phyloP scores from a whole-genome alignment of 163 green algal genomes.

The Scenedesmus sp. region DNA sequence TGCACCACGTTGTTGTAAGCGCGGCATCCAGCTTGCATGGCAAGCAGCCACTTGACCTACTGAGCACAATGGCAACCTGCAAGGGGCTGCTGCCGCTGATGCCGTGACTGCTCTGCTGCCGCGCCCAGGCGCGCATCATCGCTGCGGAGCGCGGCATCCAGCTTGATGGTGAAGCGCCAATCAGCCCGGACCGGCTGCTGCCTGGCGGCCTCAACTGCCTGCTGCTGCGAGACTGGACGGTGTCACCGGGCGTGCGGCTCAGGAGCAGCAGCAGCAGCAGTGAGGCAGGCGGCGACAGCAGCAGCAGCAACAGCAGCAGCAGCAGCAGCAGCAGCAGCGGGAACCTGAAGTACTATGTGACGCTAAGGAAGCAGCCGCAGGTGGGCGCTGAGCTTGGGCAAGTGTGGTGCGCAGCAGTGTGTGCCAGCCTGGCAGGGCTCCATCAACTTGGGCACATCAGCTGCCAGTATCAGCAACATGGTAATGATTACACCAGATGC shows the following conservation, averaged over 20 bases:
- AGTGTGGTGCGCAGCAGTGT: background rate
- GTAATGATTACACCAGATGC: no score
- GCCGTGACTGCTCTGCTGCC: background rate
- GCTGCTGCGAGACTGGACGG: constrained; percentile 35
- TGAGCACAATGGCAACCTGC: no score
- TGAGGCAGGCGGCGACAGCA: constrained; percentile 13
- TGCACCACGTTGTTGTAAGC: no score
- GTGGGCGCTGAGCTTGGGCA: background rate
- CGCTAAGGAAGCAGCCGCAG: constrained; percentile 52
- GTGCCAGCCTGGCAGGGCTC: background rate
- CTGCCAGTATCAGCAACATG: no score
- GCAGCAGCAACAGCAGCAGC: no score
- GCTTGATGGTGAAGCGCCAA: background rate
- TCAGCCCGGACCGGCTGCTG: constrained; percentile 34
- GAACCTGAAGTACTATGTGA: constrained; percentile 30
- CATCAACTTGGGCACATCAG: no score
- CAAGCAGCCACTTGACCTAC: no score
- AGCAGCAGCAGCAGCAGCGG: constrained; percentile 15
- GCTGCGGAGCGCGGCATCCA: constrained; percentile 40
- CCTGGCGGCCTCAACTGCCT: constrained; percentile 2
- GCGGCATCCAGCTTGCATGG: no score
- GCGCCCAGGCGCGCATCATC: constrained; percentile 23
- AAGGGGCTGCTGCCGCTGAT: background rate
- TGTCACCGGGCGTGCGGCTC: constrained; percentile 36
- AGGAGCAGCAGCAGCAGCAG: background rate